Percentiles rank a stretch among this genome's conserved stretches.
These are phyloP conservation scores for Phytomonas francai DNA, from an alignment of 208 protist species.

Conservation along the genomic window DNA sequence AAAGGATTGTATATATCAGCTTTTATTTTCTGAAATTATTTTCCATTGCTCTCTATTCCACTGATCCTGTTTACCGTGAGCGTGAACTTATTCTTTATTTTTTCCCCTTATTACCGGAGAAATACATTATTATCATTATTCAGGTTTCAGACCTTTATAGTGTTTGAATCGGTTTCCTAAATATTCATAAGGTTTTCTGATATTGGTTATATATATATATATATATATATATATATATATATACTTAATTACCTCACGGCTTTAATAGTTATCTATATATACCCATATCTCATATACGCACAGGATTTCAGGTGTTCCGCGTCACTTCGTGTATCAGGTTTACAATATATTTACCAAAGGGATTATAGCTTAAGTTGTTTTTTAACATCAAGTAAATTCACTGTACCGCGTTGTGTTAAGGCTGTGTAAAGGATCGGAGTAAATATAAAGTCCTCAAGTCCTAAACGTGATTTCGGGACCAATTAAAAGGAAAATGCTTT, in stretches of 20 bases:
- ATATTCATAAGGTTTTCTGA: neutral
- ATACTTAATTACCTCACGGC: neutral
- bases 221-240: conserved; percentile 7
- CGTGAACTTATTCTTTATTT: conserved; percentile 9
- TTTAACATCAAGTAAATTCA: neutral
- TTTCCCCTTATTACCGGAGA: neutral
- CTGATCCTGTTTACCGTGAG: neutral
- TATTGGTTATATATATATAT: conserved; percentile 7
- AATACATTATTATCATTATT: conserved; percentile 2
- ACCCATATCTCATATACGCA: neutral
- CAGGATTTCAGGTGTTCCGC: neutral
- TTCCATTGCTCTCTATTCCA: conserved; percentile 2
- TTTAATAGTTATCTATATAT: neutral
- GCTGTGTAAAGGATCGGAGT: neutral
- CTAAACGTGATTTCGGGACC: neutral
- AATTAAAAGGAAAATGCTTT: neutral
- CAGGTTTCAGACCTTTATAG: neutral
- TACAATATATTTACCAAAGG: neutral
- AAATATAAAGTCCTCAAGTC: neutral
- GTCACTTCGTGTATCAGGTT: neutral
- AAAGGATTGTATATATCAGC: conserved; percentile 9
- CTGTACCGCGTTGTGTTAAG: neutral
- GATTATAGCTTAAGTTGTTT: neutral
- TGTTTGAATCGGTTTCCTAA: neutral
- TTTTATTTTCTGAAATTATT: neutral